Conservation (phyloP, 2,329 filamentous ascomycete genomes). For the Fusarium lyarnte region DNA sequence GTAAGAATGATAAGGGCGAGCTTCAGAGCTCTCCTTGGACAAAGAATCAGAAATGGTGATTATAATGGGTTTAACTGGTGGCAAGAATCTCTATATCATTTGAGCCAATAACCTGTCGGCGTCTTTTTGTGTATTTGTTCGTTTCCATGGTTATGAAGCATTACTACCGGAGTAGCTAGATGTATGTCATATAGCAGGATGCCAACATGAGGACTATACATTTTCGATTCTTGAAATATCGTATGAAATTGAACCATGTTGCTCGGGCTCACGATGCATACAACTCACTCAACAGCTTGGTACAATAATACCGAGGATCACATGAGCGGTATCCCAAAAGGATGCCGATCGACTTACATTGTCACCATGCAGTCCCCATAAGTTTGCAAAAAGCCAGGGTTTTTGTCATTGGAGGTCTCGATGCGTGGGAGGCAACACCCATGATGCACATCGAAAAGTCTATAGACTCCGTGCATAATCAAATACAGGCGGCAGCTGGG, state of each 20-base stretch:
- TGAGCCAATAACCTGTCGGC: not conserved
- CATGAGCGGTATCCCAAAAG: slow-evolving; percentile 8
- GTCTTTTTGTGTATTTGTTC: not conserved
- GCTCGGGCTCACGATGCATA: not conserved
- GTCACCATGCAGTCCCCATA: not conserved
- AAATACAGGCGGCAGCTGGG: not conserved
- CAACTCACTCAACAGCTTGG: not conserved
- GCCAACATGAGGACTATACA: not conserved
- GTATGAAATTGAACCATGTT: not conserved
- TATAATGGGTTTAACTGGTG: not conserved
- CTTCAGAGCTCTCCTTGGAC: slow-evolving; percentile 47
- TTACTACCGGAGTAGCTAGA: not conserved
- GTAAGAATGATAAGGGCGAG: slow-evolving; percentile 42
- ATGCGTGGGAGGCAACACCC: not conserved
- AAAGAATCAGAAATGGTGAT: slow-evolving; percentile 36
- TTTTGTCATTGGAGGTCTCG: not conserved
- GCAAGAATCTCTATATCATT: not conserved
- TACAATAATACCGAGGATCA: slow-evolving; percentile 1
- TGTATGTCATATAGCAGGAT: not conserved
- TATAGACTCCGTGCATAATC: not conserved
- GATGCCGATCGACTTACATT: slow-evolving; percentile 1
- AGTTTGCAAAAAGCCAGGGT: not conserved
- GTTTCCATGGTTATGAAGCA: not conserved
- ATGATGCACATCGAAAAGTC: not conserved
- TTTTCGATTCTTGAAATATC: not conserved